Evolutionary conservation across 208 protist genomes (phyloP).

Genomic region (Vickermania ingenoplastis): DNA sequence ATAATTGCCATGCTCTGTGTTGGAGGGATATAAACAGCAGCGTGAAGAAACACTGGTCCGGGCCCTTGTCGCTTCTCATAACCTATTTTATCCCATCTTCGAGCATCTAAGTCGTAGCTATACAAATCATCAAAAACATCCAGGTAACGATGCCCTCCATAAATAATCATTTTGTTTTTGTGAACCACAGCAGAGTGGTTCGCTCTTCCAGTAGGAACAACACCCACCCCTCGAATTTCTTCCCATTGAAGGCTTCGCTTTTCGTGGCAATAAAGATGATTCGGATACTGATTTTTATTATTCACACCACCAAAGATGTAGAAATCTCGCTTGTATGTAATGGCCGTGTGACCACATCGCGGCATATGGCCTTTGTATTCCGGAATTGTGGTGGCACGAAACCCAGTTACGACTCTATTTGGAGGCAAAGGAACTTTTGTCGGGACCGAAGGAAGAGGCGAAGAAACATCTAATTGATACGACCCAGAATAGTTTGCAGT

Average conservation of each 20-base stretch:
- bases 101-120: conserved; percentile 42
- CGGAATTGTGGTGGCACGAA: conserved; percentile 49
- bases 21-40: conserved; percentile 50
- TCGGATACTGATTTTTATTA: conserved; percentile 50
- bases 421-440: background rate
- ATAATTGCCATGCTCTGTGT: conserved; percentile 61
- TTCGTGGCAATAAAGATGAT: conserved; percentile 50
- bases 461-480: conserved; percentile 4
- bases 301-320: conserved; percentile 79
- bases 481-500: background rate
- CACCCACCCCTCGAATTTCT: conserved; percentile 61
- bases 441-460: background rate
- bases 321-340: conserved; percentile 58
- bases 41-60: conserved; percentile 74
- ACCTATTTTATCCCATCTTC: conserved; percentile 68
- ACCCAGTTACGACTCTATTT: conserved; percentile 18
- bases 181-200: conserved; percentile 63
- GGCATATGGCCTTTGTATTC: conserved; percentile 64
- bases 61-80: conserved; percentile 54
- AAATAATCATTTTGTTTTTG: conserved; percentile 72
- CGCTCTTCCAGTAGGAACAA: conserved; percentile 57
- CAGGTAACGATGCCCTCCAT: conserved; percentile 58
- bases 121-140: conserved; percentile 81
- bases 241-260: conserved; percentile 79
- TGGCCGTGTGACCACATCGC: conserved; percentile 63